A percentile compares a stretch with the other conserved stretches of the same genome.
Conservation (phyloP, 306 rosid species). For the Neltuma alba region DNA sequence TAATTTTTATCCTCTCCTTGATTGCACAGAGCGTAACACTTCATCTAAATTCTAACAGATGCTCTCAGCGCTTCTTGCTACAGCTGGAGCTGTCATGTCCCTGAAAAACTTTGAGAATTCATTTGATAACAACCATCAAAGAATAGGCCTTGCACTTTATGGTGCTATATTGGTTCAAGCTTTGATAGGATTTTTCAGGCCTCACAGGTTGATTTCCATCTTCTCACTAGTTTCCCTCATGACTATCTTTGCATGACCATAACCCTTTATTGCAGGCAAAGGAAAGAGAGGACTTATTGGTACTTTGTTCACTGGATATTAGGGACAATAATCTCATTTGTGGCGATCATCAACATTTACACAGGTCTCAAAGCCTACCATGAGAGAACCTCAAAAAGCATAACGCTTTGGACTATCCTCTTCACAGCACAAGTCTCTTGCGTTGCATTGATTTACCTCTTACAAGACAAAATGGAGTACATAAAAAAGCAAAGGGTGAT, state of each 20-base stretch:
- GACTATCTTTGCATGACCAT: not conserved
- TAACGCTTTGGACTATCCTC: slow-evolving; percentile 55
- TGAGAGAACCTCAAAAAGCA: slow-evolving; percentile 51
- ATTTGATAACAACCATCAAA: slow-evolving; percentile 87
- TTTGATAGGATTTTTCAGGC: slow-evolving; percentile 64
- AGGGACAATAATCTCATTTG: slow-evolving; percentile 54
- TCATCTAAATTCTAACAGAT: slow-evolving; percentile 49
- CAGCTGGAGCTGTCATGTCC: slow-evolving; percentile 85
- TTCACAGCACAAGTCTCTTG: slow-evolving; percentile 60
- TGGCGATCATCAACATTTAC: slow-evolving; percentile 64
- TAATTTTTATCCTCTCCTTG: not conserved
- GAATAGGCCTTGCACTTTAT: slow-evolving; percentile 71
- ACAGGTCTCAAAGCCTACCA: slow-evolving; percentile 62
- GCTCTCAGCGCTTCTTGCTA: slow-evolving; percentile 70
- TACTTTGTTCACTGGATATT: slow-evolving; percentile 66
- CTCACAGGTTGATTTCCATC: slow-evolving; percentile 56
- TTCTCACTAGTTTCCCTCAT: not conserved
- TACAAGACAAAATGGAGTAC: slow-evolving; percentile 67
- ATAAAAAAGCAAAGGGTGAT: slow-evolving; percentile 58
- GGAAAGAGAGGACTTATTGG: slow-evolving; percentile 64
- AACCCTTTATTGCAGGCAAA: slow-evolving; percentile 45
- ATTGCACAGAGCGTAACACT: slow-evolving; percentile 25
- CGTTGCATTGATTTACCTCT: slow-evolving; percentile 56
- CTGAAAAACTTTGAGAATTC: slow-evolving; percentile 81
- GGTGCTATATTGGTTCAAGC: slow-evolving; percentile 57